Conservation (phyloP, 148 eudicot species). For the Vaccinium darrowii region DNA sequence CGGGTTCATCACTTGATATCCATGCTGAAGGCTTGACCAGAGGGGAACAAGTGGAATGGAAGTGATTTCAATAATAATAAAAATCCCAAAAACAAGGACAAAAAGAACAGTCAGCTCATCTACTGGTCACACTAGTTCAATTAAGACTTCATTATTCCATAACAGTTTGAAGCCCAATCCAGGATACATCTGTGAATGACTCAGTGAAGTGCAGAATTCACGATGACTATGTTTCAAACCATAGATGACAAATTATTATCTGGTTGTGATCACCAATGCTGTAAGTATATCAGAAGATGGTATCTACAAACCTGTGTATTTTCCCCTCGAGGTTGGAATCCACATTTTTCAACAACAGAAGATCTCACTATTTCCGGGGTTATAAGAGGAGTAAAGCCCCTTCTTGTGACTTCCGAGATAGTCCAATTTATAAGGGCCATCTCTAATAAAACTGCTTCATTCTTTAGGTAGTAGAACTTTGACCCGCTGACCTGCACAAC, state of each 20-base stretch:
- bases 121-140: neutral
- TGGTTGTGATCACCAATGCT: no score
- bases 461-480: conserved; percentile 89
- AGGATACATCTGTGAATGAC: neutral
- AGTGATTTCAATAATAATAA: no score
- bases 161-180: neutral
- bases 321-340: conserved; percentile 93
- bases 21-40: neutral
- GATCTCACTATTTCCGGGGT: conserved; percentile 91
- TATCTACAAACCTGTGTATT: conserved; percentile 56
- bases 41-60: neutral
- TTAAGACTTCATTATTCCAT: neutral
- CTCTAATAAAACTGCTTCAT: conserved; percentile 89
- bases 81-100: no score
- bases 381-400: conserved; percentile 79
- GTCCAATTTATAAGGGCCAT: conserved; percentile 93
- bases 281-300: neutral
- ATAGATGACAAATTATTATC: neutral
- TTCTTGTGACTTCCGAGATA: conserved; percentile 64
- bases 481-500: conserved; percentile 78
- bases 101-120: neutral
- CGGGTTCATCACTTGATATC: neutral
- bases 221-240: neutral
- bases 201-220: neutral
- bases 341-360: conserved; percentile 89